phyloP scores from a whole-genome alignment of 345 rosid genomes.

The Camelina sativa region DNA sequence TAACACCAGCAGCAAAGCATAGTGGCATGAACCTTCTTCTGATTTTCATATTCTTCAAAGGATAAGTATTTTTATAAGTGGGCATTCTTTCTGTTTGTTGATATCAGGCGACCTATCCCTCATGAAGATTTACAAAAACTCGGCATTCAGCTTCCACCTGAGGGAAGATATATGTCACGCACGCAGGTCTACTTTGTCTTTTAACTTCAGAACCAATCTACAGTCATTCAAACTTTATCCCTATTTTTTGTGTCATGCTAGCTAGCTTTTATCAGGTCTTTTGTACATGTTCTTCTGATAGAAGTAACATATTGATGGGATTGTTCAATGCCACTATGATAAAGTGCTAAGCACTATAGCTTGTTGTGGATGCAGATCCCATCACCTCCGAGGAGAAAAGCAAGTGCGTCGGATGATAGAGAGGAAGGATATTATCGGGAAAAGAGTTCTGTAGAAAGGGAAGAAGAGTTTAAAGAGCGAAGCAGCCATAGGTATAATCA shows the following conservation, averaged over 20 bases:
- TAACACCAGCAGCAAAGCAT: not conserved
- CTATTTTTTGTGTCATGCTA: not conserved
- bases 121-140: constrained; percentile 80
- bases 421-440: constrained; percentile 45
- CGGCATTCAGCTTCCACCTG: constrained; percentile 92
- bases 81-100: constrained; percentile 10
- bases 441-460: constrained; percentile 48
- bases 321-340: not conserved
- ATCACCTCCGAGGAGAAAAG: constrained; percentile 77
- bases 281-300: constrained; percentile 10
- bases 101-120: constrained; percentile 76
- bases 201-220: constrained; percentile 8
- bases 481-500: constrained; percentile 23
- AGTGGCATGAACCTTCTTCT: constrained; percentile 16
- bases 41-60: constrained; percentile 2
- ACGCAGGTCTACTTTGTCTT: constrained; percentile 55
- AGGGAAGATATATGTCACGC: constrained; percentile 82
- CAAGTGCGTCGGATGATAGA: constrained; percentile 49
- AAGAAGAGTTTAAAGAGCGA: constrained; percentile 42
- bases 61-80: not conserved
- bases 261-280: not conserved
- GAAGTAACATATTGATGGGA: not conserved
- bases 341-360: constrained; percentile 12
- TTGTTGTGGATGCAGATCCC: constrained; percentile 62
- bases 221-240: not conserved